Base-by-base conservation (phyloP, 2,329 filamentous ascomycete species). In the Pseudogymnoascus sp. region DNA sequence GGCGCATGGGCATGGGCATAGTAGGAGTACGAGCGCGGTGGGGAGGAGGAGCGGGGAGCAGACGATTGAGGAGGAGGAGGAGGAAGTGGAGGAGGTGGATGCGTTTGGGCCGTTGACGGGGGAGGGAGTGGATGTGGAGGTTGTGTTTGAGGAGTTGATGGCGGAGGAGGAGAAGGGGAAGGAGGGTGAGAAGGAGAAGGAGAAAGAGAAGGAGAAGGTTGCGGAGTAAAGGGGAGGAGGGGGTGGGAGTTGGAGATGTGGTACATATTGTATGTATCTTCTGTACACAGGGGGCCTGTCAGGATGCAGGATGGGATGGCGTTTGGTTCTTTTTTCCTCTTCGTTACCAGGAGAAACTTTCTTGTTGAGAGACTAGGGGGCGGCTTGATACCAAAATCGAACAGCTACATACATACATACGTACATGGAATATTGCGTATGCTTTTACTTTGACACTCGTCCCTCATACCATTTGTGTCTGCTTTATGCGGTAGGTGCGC, bases 31-130 rank as follows among this genome's bases (percentile, higher is more conserved):
- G 1, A 91, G 88, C 69, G 82, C 85, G 2, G 84, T 75, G 61
- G 88, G 88, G 0, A 79, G 89, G 29, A 78, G 86, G 24, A 92
- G 88, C 62, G 87, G 86, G 7, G 90, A 93, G 75, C 86, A 90
- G 62, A 86, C 89, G 66, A 86, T 88, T 67, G 85, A 84, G 67
- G 84, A 86, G 35, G 85, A 87, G 66, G 81, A 82, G 13, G 74
- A 76, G 44, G 75, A 77, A 13, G 71, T 73, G n/a, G 78, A 79
- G 21, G 77, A 81, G 31, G 80, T 82, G 2, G 85, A 87, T 6
- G 76, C 77, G 2, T 87, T 87, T 67, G 79, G 76, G 26, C 83
- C 84, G 0, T 76, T 85, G 16, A 68, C 64, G 1, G 72, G 67
- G 8, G 66, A 67, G 7, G 69, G 66, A 35, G 61, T 60, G 44